phyloP scores from a whole-genome alignment of 2,329 filamentous ascomycete genomes.

The Thermothelomyces thermophilus region DNA sequence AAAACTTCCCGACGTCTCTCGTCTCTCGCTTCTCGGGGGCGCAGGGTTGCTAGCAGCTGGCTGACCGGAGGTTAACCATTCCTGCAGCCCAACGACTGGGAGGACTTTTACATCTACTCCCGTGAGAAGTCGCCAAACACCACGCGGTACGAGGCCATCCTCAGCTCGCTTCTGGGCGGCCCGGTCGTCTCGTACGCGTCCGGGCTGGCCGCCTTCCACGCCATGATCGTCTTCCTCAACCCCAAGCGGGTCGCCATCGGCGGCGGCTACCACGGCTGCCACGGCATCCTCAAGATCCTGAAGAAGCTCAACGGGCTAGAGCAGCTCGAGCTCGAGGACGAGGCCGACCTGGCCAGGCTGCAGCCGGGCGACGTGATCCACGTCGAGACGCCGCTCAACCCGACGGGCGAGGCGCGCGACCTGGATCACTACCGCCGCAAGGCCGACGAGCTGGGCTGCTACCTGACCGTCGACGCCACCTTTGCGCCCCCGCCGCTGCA shows the following conservation, averaged over 20 bases:
- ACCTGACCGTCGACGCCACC: constrained; percentile 79
- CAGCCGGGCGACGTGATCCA: constrained; percentile 77
- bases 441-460: constrained; percentile 66
- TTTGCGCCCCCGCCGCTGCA: constrained; percentile 87
- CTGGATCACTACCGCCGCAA: constrained; percentile 64
- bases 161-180: constrained; percentile 64
- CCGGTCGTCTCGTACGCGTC: constrained; percentile 72
- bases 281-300: constrained; percentile 72
- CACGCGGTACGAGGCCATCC: constrained; percentile 76
- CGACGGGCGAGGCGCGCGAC: constrained; percentile 72
- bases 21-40: too few relatives aligned
- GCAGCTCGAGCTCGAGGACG: constrained; percentile 58
- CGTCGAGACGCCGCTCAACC: constrained; percentile 91
- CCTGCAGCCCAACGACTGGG: constrained; percentile 41
- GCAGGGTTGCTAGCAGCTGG: too few relatives aligned
- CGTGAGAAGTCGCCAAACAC: constrained; percentile 72
- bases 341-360: constrained; percentile 48
- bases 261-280: constrained; percentile 87
- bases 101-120: constrained; percentile 74
- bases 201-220: constrained; percentile 83
- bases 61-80: background rate
- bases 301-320: constrained; percentile 68
- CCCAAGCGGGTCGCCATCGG: constrained; percentile 76
- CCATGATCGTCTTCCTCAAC: constrained; percentile 74
- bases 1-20: too few relatives aligned